Percentiles rank a stretch among this genome's conserved stretches.
These are phyloP conservation scores for Komagataea norvegica DNA, from an alignment of 1,139 yeast species.

Conservation along the genomic window DNA sequence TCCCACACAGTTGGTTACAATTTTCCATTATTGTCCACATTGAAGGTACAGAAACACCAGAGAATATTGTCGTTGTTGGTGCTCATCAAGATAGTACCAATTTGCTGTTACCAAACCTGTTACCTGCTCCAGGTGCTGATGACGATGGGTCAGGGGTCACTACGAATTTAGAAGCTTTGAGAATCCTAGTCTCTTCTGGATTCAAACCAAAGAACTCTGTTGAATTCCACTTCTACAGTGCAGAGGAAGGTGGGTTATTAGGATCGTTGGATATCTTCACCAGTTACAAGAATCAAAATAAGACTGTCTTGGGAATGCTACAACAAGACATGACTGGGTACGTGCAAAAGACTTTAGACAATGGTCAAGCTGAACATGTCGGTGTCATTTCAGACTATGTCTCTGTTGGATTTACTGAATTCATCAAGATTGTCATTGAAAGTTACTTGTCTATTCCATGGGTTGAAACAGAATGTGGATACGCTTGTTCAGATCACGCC, in stretches of 20 bases:
- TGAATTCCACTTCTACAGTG: slow-evolving; percentile 92
- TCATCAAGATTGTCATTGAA: slow-evolving; percentile 55
- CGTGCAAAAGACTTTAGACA: slow-evolving; percentile 49
- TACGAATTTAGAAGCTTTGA: slow-evolving; percentile 70
- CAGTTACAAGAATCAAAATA: slow-evolving; percentile 42
- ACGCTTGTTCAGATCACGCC: slow-evolving; percentile 92
- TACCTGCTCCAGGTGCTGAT: slow-evolving; percentile 92
- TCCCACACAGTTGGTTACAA: slow-evolving; percentile 55
- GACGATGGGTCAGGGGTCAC: slow-evolving; percentile 91
- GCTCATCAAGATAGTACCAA: slow-evolving; percentile 89
- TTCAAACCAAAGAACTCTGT: slow-evolving; percentile 65
- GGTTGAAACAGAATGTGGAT: slow-evolving; percentile 78
- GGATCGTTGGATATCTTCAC: slow-evolving; percentile 82
- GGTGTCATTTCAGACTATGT: slow-evolving; percentile 81
- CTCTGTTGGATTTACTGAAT: slow-evolving; percentile 52
- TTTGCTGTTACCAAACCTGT: slow-evolving; percentile 59
- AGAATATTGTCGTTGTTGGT: slow-evolving; percentile 65
- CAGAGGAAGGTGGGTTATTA: slow-evolving; percentile 88
- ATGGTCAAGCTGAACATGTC: slow-evolving; percentile 62
- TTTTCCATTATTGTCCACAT: slow-evolving; percentile 50
- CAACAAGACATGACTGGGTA: slow-evolving; percentile 98
- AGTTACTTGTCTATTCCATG: slow-evolving; percentile 63
- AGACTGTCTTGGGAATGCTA: slow-evolving; percentile 70
- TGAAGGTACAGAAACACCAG: slow-evolving; percentile 36
- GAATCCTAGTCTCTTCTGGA: slow-evolving; percentile 47